Evolutionary conservation across 2,329 filamentous ascomycete species (phyloP).

Genomic region (Fusarium poae): DNA sequence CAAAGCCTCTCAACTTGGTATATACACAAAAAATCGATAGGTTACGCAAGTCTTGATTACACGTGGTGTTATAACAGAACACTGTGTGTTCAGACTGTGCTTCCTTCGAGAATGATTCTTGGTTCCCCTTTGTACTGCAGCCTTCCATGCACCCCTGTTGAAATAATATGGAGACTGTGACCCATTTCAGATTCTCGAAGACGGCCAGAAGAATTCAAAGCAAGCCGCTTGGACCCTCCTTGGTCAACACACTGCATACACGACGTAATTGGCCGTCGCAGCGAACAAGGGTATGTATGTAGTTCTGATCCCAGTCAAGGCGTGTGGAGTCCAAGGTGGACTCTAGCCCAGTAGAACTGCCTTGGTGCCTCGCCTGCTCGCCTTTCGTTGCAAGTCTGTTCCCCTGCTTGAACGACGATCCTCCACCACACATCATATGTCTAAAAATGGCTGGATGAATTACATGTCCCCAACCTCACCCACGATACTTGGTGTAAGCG

Average conservation of each 20-base stretch:
- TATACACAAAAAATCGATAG: not conserved
- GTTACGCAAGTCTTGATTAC: not conserved
- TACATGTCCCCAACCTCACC: constrained; percentile 23
- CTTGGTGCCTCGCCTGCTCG: constrained; percentile 43
- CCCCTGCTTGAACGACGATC: constrained; percentile 39
- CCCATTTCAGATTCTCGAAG: constrained; percentile 49
- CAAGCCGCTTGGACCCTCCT: constrained; percentile 38
- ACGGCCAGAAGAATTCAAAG: constrained; percentile 48
- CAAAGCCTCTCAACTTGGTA: not conserved
- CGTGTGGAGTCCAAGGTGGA: constrained; percentile 24
- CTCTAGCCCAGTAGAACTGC: constrained; percentile 19
- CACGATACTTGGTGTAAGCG: constrained; percentile 35
- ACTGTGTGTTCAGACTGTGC: constrained; percentile 38
- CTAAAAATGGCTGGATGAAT: constrained; percentile 26
- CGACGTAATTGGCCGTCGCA: constrained; percentile 26
- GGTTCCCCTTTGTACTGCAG: constrained; percentile 41
- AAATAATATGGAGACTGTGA: constrained; percentile 37
- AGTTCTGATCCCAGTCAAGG: constrained; percentile 13
- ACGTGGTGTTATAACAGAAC: constrained; percentile 7
- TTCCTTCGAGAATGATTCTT: constrained; percentile 49
- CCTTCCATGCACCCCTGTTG: constrained; percentile 31
- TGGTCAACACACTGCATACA: constrained; percentile 9
- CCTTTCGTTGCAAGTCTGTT: constrained; percentile 37
- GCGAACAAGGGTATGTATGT: not conserved
- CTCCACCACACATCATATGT: constrained; percentile 15